Conservation (phyloP, 1,139 yeast genomes). For the Yarrowia galli region DNA sequence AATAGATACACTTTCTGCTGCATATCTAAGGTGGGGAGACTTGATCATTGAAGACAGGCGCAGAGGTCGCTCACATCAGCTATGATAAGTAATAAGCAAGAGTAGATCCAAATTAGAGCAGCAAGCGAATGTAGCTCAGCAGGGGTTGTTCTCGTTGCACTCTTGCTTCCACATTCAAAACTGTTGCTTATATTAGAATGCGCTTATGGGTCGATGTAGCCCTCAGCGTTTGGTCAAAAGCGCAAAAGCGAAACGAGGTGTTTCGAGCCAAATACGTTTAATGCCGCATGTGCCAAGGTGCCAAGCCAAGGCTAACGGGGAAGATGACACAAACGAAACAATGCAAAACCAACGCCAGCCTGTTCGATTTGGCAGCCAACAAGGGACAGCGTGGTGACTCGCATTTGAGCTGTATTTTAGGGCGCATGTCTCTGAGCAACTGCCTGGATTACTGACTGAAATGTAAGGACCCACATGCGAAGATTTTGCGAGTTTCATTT, state of each 20-base stretch:
- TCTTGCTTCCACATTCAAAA: not conserved
- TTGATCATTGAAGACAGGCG: not conserved
- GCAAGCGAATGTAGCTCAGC: not conserved
- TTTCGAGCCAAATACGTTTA: constrained; percentile 9
- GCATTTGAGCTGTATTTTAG: not conserved
- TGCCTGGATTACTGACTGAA: not conserved
- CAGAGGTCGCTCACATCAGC: not conserved
- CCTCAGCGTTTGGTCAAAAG: not conserved
- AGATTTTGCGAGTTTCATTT: not conserved
- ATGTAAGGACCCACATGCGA: not conserved
- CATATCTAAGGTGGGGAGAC: constrained; percentile 20
- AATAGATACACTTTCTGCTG: not conserved
- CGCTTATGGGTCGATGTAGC: constrained; percentile 7
- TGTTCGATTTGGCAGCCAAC: not conserved
- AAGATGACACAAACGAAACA: constrained; percentile 6
- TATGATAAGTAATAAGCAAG: too few species aligned
- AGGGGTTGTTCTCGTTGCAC: not conserved
- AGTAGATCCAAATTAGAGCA: not conserved
- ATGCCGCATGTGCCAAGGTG: constrained; percentile 35
- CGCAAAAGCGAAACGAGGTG: not conserved
- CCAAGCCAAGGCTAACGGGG: constrained; percentile 26
- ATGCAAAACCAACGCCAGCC: not conserved
- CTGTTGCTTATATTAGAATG: not conserved
- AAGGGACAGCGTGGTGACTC: not conserved
- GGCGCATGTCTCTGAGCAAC: not conserved